Conservation (phyloP, 2,329 filamentous ascomycete genomes). For the Aspergillus vadensis region DNA sequence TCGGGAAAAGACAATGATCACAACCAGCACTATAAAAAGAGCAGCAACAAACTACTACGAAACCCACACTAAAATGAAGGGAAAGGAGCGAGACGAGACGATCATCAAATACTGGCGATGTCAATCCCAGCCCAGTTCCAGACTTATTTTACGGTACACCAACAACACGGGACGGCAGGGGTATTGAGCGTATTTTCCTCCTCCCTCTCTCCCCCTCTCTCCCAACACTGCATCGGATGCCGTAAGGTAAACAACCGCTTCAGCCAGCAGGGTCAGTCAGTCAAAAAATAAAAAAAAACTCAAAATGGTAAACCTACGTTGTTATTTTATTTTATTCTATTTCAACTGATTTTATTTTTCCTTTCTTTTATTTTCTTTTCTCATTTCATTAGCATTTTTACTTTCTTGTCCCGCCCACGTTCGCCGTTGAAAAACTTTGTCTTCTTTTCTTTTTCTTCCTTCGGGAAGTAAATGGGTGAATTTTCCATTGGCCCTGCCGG, state of each 20-base stretch:
- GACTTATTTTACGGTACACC: background rate
- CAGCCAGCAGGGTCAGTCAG: background rate
- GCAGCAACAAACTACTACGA: background rate
- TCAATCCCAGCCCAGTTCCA: background rate
- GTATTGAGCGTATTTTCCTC: background rate
- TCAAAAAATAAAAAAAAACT: background rate
- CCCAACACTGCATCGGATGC: too few relatives aligned
- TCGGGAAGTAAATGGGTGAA: background rate
- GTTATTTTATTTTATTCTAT: too few relatives aligned
- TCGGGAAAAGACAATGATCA: constrained; percentile 1
- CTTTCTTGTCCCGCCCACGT: background rate
- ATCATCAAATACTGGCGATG: constrained; percentile 6
- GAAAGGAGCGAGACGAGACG: constrained; percentile 11
- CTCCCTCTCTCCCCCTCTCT: too few relatives aligned
- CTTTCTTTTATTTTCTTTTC: too few relatives aligned
- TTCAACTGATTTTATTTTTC: too few relatives aligned
- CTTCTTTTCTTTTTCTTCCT: background rate
- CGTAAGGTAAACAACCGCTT: too few relatives aligned
- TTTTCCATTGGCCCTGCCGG: background rate
- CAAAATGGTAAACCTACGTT: too few relatives aligned
- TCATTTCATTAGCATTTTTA: background rate
- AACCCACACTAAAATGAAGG: background rate
- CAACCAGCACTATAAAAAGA: background rate
- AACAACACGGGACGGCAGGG: background rate
- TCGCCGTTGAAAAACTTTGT: constrained; percentile 4